Evolutionary conservation across 371 early-diverging fungal species (phyloP), one percentile per base, ranked within the genome.

Genomic region (Mortierella sp.): DNA sequence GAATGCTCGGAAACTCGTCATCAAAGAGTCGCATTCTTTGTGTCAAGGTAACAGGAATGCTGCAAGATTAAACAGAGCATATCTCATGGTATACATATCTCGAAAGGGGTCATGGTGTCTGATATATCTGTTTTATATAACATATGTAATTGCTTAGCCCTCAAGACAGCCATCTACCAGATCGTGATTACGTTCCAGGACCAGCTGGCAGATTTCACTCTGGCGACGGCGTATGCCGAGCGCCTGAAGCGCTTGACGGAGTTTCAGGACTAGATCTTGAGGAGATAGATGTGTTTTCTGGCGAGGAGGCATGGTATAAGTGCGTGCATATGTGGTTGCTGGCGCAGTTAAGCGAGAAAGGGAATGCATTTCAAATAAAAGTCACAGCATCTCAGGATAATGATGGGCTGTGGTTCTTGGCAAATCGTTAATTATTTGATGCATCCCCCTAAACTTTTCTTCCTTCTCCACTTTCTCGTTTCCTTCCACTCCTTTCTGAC

Each of bases 121-220:
- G n/a, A n/a, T n/a, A n/a, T n/a, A n/a, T n/a, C n/a, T n/a, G n/a
- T n/a, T n/a, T n/a, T n/a, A n/a, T n/a, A n/a, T n/a, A n/a, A 49
- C 19, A 41, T 30, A 42, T 37, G 24, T 44, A 17, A 39, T 12
- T 37, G 32, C 37, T 27, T 73, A 85, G 87, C 80, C 8, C 78
- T 86, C 47, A 75, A 79, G 53, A 82, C 84, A 27, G 81, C 84
- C 21, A 82, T 87, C 47, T 86, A 84, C 56, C 82, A 85, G 47
- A 84, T 87, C 50, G 78, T 72, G 24, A 55, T 66, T 1, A 56
- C 81, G 4, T 87, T 85, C 70, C 61, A 60, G 43, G 72, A 70
- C 8, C 82, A 83, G 27, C 48, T 81, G 34, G 63, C 59, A 23
- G 78, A 70, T 1, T 79, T 85, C 41, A 56, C 56, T 19, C 64